Percentiles rank a stretch among this genome's conserved stretches.
Evolutionary conservation across 441 rosid genomes (phyloP).

Genomic region (Daphne laureola): DNA sequence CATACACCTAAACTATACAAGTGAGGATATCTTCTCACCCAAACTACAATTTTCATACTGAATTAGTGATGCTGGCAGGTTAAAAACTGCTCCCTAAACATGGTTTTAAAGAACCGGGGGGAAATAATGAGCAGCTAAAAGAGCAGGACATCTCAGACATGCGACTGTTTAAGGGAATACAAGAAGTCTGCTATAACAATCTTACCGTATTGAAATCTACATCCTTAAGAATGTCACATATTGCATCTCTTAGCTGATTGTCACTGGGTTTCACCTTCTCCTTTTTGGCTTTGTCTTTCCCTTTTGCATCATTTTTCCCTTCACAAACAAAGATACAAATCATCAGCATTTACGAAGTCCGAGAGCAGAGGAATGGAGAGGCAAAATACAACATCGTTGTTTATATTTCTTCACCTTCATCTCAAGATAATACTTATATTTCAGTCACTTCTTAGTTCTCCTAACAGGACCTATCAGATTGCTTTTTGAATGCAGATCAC

Average conservation of each 20-base stretch:
- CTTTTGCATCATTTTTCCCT: constrained; percentile 55
- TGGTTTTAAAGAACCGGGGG: too few relatives aligned
- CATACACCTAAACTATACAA: too few relatives aligned
- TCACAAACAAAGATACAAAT: constrained; percentile 1
- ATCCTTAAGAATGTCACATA: constrained; percentile 67
- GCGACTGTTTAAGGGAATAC: not conserved
- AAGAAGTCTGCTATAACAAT: constrained; percentile 5
- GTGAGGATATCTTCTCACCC: too few relatives aligned
- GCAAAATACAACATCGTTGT: too few relatives aligned
- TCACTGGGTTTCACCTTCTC: constrained; percentile 38
- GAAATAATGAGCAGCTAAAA: too few relatives aligned
- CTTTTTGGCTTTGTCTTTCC: constrained; percentile 49
- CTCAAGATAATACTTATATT: constrained; percentile 2
- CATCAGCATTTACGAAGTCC: not conserved
- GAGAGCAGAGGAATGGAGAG: too few relatives aligned
- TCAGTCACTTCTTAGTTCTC: constrained; percentile 1
- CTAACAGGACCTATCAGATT: not conserved
- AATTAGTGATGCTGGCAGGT: too few relatives aligned
- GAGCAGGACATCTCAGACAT: not conserved
- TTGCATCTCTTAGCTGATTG: constrained; percentile 60
- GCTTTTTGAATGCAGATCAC: too few relatives aligned
- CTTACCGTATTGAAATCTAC: constrained; percentile 93
- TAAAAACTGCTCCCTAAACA: not conserved
- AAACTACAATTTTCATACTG: too few relatives aligned
- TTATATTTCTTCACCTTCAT: not conserved